These are phyloP conservation scores for Exophiala sideris DNA, from an alignment of 2,329 filamentous ascomycete species.

Conservation along the genomic window DNA sequence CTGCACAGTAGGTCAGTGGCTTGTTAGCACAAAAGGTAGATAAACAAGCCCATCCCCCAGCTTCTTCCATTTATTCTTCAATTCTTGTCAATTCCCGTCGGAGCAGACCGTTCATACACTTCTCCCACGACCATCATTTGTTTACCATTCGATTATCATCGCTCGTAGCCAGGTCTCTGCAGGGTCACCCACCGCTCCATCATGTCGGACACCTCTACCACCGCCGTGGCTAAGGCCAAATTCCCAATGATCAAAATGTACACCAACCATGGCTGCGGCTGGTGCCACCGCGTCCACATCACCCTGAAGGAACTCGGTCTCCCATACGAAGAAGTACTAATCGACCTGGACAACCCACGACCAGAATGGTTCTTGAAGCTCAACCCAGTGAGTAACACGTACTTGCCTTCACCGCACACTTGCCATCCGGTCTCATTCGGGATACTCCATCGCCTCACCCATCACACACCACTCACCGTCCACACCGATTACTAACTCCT, in stretches of 20 bases:
- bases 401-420: neutral
- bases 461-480: neutral
- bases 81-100: too few relatives aligned
- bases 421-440: neutral
- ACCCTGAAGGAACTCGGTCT: constrained; percentile 64
- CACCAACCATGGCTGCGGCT: constrained; percentile 68
- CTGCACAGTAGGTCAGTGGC: too few relatives aligned
- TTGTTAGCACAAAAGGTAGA: too few relatives aligned
- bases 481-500: neutral
- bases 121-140: neutral
- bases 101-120: neutral
- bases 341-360: constrained; percentile 67
- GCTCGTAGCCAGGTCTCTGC: neutral
- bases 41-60: too few relatives aligned
- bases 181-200: neutral
- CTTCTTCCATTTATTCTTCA: too few relatives aligned
- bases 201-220: neutral
- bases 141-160: neutral
- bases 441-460: too few relatives aligned
- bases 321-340: constrained; percentile 66
- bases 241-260: constrained; percentile 60
- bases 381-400: constrained; percentile 58
- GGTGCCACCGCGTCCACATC: constrained; percentile 73
- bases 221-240: constrained; percentile 18
- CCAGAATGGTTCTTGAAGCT: constrained; percentile 71